Base-by-base conservation (phyloP, 768 basidiomycete species). In the Tulasnella sp. region DNA sequence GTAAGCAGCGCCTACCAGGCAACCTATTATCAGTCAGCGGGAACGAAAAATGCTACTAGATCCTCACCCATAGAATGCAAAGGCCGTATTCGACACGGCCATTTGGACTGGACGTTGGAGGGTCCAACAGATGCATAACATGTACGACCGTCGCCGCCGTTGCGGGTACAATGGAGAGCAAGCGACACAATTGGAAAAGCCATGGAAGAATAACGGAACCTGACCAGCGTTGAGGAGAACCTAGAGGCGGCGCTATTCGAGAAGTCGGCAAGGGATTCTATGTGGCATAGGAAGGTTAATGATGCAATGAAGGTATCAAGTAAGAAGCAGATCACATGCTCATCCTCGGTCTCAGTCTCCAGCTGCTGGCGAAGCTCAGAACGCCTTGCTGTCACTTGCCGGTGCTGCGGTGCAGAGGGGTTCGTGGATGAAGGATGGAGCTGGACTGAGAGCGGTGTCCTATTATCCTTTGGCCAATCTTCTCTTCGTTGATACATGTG, bases 1-100 rank as follows among this genome's bases (percentile, higher is more conserved):
- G 96, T 97, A 7, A 96, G 86, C 32, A 94, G 84, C 1, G 93
- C 89, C 94, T 95, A 80, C 26, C n/a, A n/a, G 51, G 46, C 20
- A n/a, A 35, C 26, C 42, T 77, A 69, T 55, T 9, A 57, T 77
- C 11, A 42, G 46, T n/a, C 69, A 73, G 29, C 69, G 23, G 73
- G 71, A 35, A n/a, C 57, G 10, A 46, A 74, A 76, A 44, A 75
- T 44, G 73, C 80, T 23, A 18, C 15, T 23, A 26, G 40, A 70
- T 70, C 81, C 88, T 26, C 81, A 92, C 93, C 93, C 93, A 94
- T 39, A 94, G 84, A 13, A 89, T 87, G 51, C 91, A 89, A 37
- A 93, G 85, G 74, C 89, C 83, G 83, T 88, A 93, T 81, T 94
- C 93, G 26, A 90, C 84, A 55, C 89, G 86, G 16, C 79, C 29